Evolutionary conservation across 805 yeast species (phyloP), one percentile per base, ranked within the genome.

Genomic region (Starmerella stigmatis): DNA sequence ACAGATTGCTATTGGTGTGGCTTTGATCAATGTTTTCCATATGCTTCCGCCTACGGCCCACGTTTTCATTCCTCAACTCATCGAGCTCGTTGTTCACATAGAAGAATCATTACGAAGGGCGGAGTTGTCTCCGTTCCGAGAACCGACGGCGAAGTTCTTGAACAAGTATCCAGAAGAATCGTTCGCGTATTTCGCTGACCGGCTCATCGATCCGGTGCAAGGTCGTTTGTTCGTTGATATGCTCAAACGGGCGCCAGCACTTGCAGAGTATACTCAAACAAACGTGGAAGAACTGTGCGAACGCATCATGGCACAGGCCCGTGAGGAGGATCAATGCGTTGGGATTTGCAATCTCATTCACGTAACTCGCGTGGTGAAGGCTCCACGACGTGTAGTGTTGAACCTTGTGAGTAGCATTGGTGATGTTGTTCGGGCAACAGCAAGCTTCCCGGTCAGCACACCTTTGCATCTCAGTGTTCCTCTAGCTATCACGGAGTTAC

Each of bases 41-140:
- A 68, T 86, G 51, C 66, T 92, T 26, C 99, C 99, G 0, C 78
- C 94, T 2, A 83, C 85, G 51, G 98, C 98, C 0, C 83, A 78
- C 62, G 81, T 89, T 16, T 92, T 86, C 57, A 77, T 94, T 78
- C 89, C 85, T 42, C 95, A 86, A 55, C 72, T 92, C 45, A 73
- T 92, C 56, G 73, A 72, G 44, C 80, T 89, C 4, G 72, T 92
- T 46, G 75, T 81, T 52, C 78, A 76, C 47, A 66, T 92, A 57
- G 98, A 92, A 62, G 77, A 81, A 3, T 81, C 80, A 49, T 67
- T 92, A 55, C 81, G 95, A 46, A 78, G 96, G 19, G 85, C 83
- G 51, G 83, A 85, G 46, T 71, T 71, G 33, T 85, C 96, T 1
- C 96, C 97, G 3, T 88, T 92, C 69, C 72, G 98, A 52, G 72